Base-by-base conservation (phyloP, 225 moss, liverwort and hornwort species). In the Polytrichum commune region DNA sequence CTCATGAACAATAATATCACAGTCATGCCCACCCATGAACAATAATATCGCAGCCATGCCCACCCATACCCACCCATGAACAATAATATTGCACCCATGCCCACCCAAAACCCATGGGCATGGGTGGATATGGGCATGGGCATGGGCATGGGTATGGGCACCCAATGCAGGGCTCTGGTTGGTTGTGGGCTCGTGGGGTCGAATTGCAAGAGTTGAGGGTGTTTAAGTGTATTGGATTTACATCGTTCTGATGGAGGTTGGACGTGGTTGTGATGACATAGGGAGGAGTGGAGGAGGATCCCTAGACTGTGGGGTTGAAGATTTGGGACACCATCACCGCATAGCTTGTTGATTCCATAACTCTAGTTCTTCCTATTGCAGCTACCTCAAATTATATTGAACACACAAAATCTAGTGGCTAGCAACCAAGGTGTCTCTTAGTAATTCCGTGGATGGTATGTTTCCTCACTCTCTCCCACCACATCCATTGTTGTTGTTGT, bases 381-480 rank as follows among this genome's bases (percentile, higher is more conserved):
- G 62, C 89, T 93, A 7, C 95, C 95, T 55, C 95, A 95, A 69
- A 90, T 95, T 32, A 27, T 88, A 5, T 82, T 95, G 29, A 95
- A 95, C 74, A 67, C 88, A 29, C 90, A 87, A 75, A 93, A 95
- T 69, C 74, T 95, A 67, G 65, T 88, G 73, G 81, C 83, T 46
- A 82, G 85, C 58, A 92, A 96, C 33, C 65, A 55, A 29, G 56
- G 76, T 46, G 89, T 18, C 91, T 96, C 24, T 89, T 78, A 22
- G 96, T 93, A 5, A 75, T 96, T 53, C 96, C 93, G 13, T 96
- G 96, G 91, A 92, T 96, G 96, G 93, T 93, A 72, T 25, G 80
- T 27, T 27, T 24, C 8, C 13, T 38, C 55, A 32, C 32, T 32
- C 1, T 32, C 19, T 63, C 29, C 19, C 29, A 28, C 26, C 9